phyloP scores from a whole-genome alignment of 495 filamentous ascomycete genomes.

The Cercophora samala region DNA sequence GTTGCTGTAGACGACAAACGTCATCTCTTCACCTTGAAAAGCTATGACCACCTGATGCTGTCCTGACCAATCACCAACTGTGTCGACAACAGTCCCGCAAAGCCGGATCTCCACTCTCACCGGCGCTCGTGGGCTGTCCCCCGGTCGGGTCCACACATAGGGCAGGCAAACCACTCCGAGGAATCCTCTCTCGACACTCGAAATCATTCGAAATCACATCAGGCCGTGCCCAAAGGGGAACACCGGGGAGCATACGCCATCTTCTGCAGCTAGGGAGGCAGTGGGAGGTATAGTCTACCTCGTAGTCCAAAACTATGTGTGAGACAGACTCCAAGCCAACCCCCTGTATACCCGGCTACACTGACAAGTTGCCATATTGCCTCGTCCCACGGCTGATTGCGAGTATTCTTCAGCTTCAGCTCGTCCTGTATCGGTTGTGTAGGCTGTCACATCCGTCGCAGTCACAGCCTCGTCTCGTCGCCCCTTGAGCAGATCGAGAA shows the following conservation, averaged over 20 bases:
- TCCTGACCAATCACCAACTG: not conserved
- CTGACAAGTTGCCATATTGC: conserved; percentile 8
- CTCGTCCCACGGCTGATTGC: not conserved
- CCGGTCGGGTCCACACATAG: not conserved
- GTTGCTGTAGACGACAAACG: not conserved
- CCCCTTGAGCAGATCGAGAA: not conserved
- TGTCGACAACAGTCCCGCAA: not conserved
- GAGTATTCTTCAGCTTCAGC: not conserved
- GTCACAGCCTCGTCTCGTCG: not conserved
- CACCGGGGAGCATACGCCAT: not conserved
- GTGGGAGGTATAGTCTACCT: not conserved
- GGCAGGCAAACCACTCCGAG: no score
- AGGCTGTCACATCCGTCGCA: not conserved
- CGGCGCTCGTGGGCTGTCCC: not conserved
- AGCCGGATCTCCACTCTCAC: not conserved
- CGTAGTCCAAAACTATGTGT: not conserved
- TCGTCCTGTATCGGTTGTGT: not conserved
- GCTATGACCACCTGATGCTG: not conserved
- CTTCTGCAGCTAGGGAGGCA: not conserved
- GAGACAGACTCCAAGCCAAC: not conserved
- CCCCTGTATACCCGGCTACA: not conserved
- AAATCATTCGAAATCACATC: not conserved
- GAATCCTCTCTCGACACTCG: no score
- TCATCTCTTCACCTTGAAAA: not conserved
- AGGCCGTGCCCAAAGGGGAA: not conserved